Conservation (phyloP, 805 yeast genomes). For the Saturnispora serradocipensis region DNA sequence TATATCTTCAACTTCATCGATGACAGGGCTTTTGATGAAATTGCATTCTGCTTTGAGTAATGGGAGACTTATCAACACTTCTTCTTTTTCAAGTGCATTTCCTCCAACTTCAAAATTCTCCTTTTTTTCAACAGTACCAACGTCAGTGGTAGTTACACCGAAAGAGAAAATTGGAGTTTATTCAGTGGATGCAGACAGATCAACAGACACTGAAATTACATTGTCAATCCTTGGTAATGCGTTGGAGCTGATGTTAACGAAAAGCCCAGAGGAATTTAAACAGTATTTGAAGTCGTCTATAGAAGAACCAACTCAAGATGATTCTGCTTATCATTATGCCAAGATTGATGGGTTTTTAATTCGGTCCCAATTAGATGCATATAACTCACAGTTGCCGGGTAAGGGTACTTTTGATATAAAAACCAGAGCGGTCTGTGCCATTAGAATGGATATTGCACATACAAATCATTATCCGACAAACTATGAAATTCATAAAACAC, state of each 20-base stretch:
- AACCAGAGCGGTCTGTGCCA: constrained; percentile 83
- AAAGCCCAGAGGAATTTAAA: constrained; percentile 42
- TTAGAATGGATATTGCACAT: constrained; percentile 66
- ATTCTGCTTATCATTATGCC: constrained; percentile 58
- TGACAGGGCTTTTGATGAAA: constrained; percentile 70
- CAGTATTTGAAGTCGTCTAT: constrained; percentile 22
- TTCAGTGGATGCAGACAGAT: constrained; percentile 65
- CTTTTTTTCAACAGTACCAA: constrained; percentile 40
- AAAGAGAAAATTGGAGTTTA: constrained; percentile 29
- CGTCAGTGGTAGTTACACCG: constrained; percentile 47
- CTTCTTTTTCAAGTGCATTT: constrained; percentile 36
- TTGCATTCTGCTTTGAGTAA: constrained; percentile 65
- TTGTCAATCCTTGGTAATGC: constrained; percentile 71
- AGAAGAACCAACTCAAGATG: constrained; percentile 8
- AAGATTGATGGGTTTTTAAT: constrained; percentile 57
- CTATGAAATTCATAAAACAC: constrained; percentile 53
- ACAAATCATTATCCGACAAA: constrained; percentile 45
- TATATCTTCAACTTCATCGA: constrained; percentile 78
- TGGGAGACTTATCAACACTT: constrained; percentile 42
- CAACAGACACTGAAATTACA: constrained; percentile 56
- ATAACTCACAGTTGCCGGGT: constrained; percentile 70
- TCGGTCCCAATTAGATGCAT: constrained; percentile 88
- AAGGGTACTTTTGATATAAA: constrained; percentile 88
- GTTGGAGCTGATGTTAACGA: constrained; percentile 67
- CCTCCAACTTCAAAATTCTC: constrained; percentile 30